These are phyloP conservation scores for Cetraspora pellucida DNA, from an alignment of 192 early-diverging fungal genomes.

Conservation along the genomic window DNA sequence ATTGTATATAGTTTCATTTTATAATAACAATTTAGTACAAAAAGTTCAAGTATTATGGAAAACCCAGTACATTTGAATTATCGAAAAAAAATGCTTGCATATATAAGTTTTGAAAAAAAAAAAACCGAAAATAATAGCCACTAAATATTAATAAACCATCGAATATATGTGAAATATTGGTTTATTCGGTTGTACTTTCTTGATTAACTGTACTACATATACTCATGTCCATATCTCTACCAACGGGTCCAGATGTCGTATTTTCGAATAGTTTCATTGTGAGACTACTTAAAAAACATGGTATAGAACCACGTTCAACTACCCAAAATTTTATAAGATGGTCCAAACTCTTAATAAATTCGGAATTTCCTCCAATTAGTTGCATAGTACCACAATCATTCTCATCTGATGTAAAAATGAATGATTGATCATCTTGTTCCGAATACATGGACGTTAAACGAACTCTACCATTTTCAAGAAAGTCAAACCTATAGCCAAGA, in stretches of 20 bases:
- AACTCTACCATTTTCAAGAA: constrained; percentile 71
- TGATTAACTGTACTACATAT: background rate
- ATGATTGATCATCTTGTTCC: constrained; percentile 61
- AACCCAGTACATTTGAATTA: no score
- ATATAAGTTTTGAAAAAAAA: no score
- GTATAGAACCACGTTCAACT: constrained; percentile 70
- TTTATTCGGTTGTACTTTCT: background rate
- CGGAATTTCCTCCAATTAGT: constrained; percentile 68
- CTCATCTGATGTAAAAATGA: constrained; percentile 71
- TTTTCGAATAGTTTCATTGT: constrained; percentile 69
- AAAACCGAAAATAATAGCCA: background rate
- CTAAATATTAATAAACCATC: background rate
- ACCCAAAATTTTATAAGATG: constrained; percentile 69
- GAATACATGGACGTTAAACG: constrained; percentile 75
- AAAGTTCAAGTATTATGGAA: no score
- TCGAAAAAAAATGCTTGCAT: no score
- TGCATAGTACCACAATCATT: constrained; percentile 69
- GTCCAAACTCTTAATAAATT: constrained; percentile 58
- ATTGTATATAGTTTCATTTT: no score
- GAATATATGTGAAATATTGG: no score
- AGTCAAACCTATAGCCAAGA: constrained; percentile 72
- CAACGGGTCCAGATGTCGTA: background rate
- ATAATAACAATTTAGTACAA: no score
- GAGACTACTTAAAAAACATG: constrained; percentile 78
- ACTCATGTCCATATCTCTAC: constrained; percentile 9